These are phyloP conservation scores for Citrus sp. DNA, from an alignment of 345 rosid species.

Conservation along the genomic window DNA sequence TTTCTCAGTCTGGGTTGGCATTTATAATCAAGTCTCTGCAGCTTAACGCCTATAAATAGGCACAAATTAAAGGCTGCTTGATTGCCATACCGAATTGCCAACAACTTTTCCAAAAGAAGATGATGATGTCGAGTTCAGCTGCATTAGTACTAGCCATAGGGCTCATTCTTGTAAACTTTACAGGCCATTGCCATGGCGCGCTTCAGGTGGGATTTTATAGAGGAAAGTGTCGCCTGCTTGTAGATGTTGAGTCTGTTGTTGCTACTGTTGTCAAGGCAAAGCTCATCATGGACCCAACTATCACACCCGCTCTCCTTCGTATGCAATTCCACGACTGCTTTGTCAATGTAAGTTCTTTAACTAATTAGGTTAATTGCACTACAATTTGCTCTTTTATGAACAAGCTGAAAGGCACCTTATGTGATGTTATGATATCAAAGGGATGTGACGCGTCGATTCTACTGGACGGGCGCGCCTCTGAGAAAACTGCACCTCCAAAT, in stretches of 20 bases:
- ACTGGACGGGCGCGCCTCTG: constrained; percentile 28
- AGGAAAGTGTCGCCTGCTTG: constrained; percentile 14
- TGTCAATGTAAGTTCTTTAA: constrained; percentile 31
- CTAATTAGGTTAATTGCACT: too few species aligned
- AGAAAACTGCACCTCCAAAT: constrained; percentile 41
- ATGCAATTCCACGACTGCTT: constrained; percentile 55
- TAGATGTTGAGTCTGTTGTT: constrained; percentile 38
- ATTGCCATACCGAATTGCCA: background rate
- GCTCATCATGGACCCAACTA: constrained; percentile 9
- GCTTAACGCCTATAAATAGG: background rate
- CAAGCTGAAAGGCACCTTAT: too few species aligned
- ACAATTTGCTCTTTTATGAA: too few species aligned
- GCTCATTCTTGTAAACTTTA: constrained; percentile 30
- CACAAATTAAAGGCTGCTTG: background rate
- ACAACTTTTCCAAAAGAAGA: background rate
- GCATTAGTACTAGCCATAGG: constrained; percentile 19
- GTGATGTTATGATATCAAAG: constrained; percentile 1
- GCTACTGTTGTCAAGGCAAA: background rate
- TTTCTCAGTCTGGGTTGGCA: too few species aligned
- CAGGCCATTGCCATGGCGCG: constrained; percentile 31
- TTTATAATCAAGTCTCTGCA: too few species aligned
- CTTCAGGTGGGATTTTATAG: constrained; percentile 33
- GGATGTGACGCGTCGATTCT: constrained; percentile 52
- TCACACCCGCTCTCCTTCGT: constrained; percentile 46
- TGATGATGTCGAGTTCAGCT: constrained; percentile 20